Base-by-base conservation (phyloP, 805 yeast genomes). In the Grigorovia transvaalensis region DNA sequence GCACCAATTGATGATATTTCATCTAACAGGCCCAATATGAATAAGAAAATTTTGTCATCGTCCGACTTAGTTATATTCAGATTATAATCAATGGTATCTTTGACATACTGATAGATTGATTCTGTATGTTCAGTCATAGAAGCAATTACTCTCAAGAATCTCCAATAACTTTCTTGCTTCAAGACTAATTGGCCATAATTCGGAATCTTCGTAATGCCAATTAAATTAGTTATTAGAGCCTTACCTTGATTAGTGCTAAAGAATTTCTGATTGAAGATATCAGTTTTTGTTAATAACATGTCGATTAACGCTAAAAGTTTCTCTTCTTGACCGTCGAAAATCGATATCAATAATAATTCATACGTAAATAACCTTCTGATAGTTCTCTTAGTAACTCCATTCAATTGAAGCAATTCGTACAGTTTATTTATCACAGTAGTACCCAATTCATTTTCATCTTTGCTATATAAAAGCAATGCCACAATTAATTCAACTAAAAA, bases 1-100 rank as follows among this genome's bases (percentile, higher is more conserved):
- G 93, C 88, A 9, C 95, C 95, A 47, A 84, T 79, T 1, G 91
- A 85, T 0, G 93, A 84, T 17, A 86, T 76, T 57, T 86, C 95
- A 66, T 86, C 95, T 35, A 86, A 65, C 9, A 85, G 66, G 0
- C 91, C 93, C 41, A 86, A 70, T 11, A 85, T 65, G 57, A 79
- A 75, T 78, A 85, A 78, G 58, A 79, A 85, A 57, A 83, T 85
- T 1, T 66, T 63, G 7, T 73, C 70, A 17, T 70, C 72, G 9
- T 35, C 33, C 1, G 19, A 11, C 8, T 20, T 38, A n/a, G 18
- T 46, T 35, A 83, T 70, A 11, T 71, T 67, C 1, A 61, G 57
- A 59, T 49, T 58, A 48, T 40, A 61, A 50, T 18, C 63, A 62
- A 33, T 76, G 56, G 64, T 46, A 5, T 80, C 58, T 43, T 74